Base-by-base conservation (phyloP, 805 yeast genomes). In the Hanseniaspora nectarophila region DNA sequence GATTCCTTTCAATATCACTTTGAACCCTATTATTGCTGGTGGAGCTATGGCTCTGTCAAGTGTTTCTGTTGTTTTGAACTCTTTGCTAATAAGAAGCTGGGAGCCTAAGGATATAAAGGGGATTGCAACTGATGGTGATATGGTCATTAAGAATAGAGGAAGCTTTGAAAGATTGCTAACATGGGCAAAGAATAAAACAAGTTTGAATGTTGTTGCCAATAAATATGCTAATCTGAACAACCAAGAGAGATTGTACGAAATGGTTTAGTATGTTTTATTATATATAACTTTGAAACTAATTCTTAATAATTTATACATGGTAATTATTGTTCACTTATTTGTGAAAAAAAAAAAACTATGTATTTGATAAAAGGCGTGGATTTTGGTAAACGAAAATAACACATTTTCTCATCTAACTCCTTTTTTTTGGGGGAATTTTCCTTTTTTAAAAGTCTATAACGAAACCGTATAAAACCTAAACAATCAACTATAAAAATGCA, bases 11-110 rank as follows among this genome's bases (percentile, higher is more conserved):
- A 81, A 84, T 34, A 72, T 86, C 46, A 76, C 82, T 51, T 68
- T 89, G 58, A 85, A 86, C 48, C 98, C 97, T 2, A 80, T 86
- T 63, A 77, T 86, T 62, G 97, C 97, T 0, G 87, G 92, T 39
- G 76, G 81, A 13, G 84, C 96, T 1, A 92, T 92, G 97, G 95
- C 95, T 0, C 73, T 87, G 60, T 85, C 95, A 57, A 85, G 95
- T 1, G 81, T 87, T 2, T 84, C 95, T 59, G 97, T 90, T 21
- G 89, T 92, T 26, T 60, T 82, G 43, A 84, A 85, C 56, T 87
- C 96, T 0, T 70, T 90, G 55, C 63, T 78, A 59, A 70, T 90
- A 59, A 84, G 82, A 61, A 67, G 69, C 44, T 87, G 90, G 88
- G 73, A 60, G 33, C 69, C 74, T 13, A 64, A 62, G 5, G 43